Conservation (phyloP, 106 monocot genomes). For the Triglochin maritima region DNA sequence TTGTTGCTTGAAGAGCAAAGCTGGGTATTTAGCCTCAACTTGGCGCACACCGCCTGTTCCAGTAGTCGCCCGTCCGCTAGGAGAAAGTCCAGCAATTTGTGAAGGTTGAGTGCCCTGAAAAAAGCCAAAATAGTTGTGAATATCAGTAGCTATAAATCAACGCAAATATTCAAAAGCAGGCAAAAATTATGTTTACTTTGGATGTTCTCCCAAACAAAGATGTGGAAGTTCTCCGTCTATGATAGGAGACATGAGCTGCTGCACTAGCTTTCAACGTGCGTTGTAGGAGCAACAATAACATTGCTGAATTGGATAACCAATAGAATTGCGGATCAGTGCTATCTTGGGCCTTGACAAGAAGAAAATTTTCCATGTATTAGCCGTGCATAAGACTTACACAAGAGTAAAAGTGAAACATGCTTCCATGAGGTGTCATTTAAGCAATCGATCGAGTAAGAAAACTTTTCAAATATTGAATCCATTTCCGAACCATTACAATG, state of each 20-base stretch:
- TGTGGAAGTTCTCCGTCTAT: conserved; percentile 47
- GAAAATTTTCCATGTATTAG: neutral
- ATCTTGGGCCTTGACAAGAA: conserved; percentile 39
- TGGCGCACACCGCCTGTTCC: conserved; percentile 6
- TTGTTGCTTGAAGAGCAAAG: conserved; percentile 68
- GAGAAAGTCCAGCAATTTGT: conserved; percentile 22
- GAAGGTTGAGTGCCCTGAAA: too few relatives aligned
- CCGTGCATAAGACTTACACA: neutral
- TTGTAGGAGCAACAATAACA: conserved; percentile 61
- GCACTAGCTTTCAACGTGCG: conserved; percentile 68
- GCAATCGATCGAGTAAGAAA: too few relatives aligned
- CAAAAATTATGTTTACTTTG: conserved; percentile 30
- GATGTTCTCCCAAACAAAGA: conserved; percentile 65
- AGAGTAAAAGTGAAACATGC: too few relatives aligned
- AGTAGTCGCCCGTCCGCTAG: conserved; percentile 32
- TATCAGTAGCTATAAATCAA: neutral
- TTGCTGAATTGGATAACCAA: conserved; percentile 74
- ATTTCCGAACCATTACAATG: too few relatives aligned
- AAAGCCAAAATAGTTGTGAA: conserved; percentile 6
- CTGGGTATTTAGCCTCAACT: conserved; percentile 5
- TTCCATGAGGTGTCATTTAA: too few relatives aligned
- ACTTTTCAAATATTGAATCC: too few relatives aligned
- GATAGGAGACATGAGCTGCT: conserved; percentile 46
- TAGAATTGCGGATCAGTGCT: conserved; percentile 58
- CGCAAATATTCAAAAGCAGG: neutral